Base-by-base conservation (phyloP, 1,139 yeast genomes). In the Debaryomycetaceae sp. region DNA sequence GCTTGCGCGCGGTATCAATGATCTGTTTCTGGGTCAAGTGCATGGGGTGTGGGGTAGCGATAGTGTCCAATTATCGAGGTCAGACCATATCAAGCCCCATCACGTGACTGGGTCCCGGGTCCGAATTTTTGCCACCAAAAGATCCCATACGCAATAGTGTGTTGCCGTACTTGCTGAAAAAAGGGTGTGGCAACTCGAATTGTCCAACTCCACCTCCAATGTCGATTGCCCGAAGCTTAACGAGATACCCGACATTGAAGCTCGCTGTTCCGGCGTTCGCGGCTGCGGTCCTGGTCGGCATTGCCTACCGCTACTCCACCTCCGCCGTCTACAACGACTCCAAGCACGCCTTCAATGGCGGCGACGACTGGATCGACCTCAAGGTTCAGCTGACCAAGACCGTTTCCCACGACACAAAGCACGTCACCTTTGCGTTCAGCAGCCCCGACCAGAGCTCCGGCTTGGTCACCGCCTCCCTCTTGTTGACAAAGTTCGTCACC, bases 401-500 rank as follows among this genome's bases (percentile, higher is more conserved):
- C 27, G 53, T 79, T 32, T 70, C 82, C 27, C 59, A 64, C 30
- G 76, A 82, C 62, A 65, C 82, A 46, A 79, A 75, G 57, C 68
- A 70, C 42, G 71, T 83, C 47, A 65, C 74, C 20, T 86, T 90
- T 47, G 77, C 73, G 37, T 70, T 87, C 43, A 83, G 85, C 25
- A 54, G 68, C 32, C 56, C 68, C 28, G 85, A 80, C 44, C 73
- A 77, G 34, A 73, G 65, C 23, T 68, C 86, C 26, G 99, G 99
- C 18, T 69, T 90, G 44, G 64, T 73, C 42, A 70, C 78, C 34
- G 95, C 97, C 25, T 82, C 93, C 25, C 74, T 79, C 41, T 54
- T 92, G 30, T 53, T 90, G 54, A 72, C 94, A 52, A 86, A 86
- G 63, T 85, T 63, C 41, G 81, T 78, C 33, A 79, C 90, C 32